Base-by-base conservation (phyloP, 2,329 filamentous ascomycete genomes). In the Orbilia ellipsospora region DNA sequence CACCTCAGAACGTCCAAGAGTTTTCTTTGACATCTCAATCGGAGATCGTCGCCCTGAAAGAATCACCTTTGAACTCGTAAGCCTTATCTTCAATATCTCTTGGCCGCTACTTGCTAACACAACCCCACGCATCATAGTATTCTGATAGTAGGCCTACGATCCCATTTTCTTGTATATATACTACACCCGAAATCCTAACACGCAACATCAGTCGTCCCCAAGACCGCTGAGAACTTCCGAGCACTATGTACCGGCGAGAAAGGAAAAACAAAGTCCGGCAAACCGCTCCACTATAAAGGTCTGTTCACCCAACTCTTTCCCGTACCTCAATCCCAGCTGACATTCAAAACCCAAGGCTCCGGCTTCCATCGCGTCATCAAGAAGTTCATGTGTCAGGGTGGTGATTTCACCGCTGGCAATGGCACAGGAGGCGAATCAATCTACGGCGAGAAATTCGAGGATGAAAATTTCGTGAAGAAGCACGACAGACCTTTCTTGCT, bases 311-410 rank as follows among this genome's bases (percentile, higher is more conserved):
- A 10, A 7, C 31, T 36, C 1, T 6, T 10, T 36, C 10, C 3
- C 10, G 8, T 4, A 45, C 40, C 16, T 15, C 48, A 23, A 42
- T 48, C 44, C 44, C 16, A 36, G 31, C 31, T 48, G 44, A 48
- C 44, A n/a, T 13, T 4, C 1, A 48, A 48, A 1, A 18, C 8
- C 44, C 44, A n/a, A 85, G 92, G 92, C 83, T 94, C 94, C 31
- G 94, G 97, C 79, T 99, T 99, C 86, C 95, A 99, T 83, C 90
- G 95, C 40, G 91, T 99, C 5, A 99, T 99, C 79, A 89, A 92
- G 77, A 97, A 97, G 81, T 99, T 99, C 84, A 99, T 99, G 96
- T 97, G 99, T 76, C 93, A 93, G 81, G 81, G 85, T 86, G 68
- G 93, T 93, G 62, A 93, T 96, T 81, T 93, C 93, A 0, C 83